phyloP scores from a whole-genome alignment of 768 basidiomycete genomes.

The Amanita polypyramis region DNA sequence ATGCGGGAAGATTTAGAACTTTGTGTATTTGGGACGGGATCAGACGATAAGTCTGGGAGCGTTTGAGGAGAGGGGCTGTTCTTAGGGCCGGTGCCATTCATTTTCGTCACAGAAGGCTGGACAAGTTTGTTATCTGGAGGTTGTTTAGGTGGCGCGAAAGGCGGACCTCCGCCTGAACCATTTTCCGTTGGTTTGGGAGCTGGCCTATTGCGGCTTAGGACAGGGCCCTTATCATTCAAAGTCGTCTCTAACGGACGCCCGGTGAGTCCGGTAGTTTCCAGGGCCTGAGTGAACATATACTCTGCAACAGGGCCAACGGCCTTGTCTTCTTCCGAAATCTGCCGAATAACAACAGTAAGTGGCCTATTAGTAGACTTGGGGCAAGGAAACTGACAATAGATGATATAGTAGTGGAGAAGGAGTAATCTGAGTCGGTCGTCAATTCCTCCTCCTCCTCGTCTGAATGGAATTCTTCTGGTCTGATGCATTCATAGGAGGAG shows the following conservation, averaged over 20 bases:
- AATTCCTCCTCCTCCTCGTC: slow-evolving; percentile 6
- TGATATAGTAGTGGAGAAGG: slow-evolving; percentile 7
- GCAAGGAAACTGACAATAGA: slow-evolving; percentile 1
- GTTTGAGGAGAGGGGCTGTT: not conserved
- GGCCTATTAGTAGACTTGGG: not conserved
- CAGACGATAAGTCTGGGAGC: not conserved
- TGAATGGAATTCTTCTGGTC: slow-evolving; percentile 8
- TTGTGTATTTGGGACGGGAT: not conserved
- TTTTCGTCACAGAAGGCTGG: not conserved
- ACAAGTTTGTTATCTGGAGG: not conserved
- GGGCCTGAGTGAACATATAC: slow-evolving; percentile 7
- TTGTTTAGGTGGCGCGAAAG: slow-evolving; percentile 3
- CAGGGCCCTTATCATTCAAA: not conserved
- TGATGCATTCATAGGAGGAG: slow-evolving; percentile 7
- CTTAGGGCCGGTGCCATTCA: not conserved
- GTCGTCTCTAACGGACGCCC: not conserved
- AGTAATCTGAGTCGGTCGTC: slow-evolving; percentile 5
- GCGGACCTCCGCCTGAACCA: not conserved
- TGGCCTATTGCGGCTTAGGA: not conserved
- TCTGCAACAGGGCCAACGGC: slow-evolving; percentile 5
- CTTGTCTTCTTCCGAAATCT: slow-evolving; percentile 8
- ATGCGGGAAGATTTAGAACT: slow-evolving; percentile 18
- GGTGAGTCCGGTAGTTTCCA: slow-evolving; percentile 1
- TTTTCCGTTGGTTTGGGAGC: not conserved
- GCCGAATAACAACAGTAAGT: not conserved